These are phyloP conservation scores for Saccharomyces pastorianus DNA, from an alignment of 1,139 yeast species.

Conservation along the genomic window DNA sequence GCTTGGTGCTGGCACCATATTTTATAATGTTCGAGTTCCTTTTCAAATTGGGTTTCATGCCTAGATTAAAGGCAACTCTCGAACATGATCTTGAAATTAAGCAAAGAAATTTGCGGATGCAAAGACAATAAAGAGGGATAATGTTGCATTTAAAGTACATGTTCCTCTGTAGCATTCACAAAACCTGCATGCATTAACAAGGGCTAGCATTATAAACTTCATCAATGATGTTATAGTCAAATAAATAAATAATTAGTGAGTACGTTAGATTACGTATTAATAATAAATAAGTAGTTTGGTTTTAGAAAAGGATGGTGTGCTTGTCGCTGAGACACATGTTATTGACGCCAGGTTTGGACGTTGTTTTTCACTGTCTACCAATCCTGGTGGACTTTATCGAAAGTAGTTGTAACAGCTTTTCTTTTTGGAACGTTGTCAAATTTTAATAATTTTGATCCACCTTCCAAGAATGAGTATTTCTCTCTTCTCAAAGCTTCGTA, in stretches of 20 bases:
- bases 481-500: constrained; percentile 73
- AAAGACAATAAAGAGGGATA: no score
- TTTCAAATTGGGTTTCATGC: constrained; percentile 55
- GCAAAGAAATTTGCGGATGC: constrained; percentile 32
- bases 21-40: constrained; percentile 76
- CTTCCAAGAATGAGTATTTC: constrained; percentile 84
- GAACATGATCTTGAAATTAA: constrained; percentile 30
- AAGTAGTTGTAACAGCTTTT: constrained; percentile 39
- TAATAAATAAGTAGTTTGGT: constrained; percentile 4
- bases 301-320: no score
- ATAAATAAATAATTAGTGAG: constrained; percentile 2
- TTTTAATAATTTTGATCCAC: constrained; percentile 59
- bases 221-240: constrained; percentile 3
- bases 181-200: no score
- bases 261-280: constrained; percentile 3
- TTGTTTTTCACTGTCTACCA: constrained; percentile 40
- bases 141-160: no score
- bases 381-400: constrained; percentile 68
- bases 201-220: constrained; percentile 2
- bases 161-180: no score
- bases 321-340: neutral
- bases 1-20: constrained; percentile 83
- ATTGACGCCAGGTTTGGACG: neutral
- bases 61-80: constrained; percentile 49
- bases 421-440: constrained; percentile 47